A percentile compares a stretch with the other conserved stretches of the same genome.
Conservation (phyloP, 2,329 filamentous ascomycete genomes). For the Teratosphaeria pseudoeucalypti region DNA sequence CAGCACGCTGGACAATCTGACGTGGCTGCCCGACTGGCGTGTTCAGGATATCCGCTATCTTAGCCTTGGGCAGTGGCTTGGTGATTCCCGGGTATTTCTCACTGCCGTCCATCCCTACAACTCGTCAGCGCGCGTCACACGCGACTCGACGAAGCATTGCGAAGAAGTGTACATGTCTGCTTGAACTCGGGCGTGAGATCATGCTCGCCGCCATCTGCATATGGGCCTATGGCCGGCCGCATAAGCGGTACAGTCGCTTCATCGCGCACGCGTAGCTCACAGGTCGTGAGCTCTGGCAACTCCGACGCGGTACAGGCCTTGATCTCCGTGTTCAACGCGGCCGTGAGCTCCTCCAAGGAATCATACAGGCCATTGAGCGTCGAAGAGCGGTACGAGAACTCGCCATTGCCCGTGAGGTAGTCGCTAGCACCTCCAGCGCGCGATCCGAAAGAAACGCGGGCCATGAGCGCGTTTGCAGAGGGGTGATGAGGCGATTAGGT, state of each 20-base stretch:
- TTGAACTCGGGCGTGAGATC: slow-evolving; percentile 23
- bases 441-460: slow-evolving; percentile 17
- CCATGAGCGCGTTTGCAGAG: slow-evolving; percentile 4
- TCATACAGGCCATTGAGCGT: slow-evolving; percentile 9
- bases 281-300: slow-evolving; percentile 14
- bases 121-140: neutral
- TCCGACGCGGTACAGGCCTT: slow-evolving; percentile 5
- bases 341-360: slow-evolving; percentile 12
- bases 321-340: slow-evolving; percentile 13
- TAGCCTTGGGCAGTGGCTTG: slow-evolving; percentile 12
- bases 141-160: neutral
- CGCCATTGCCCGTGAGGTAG: slow-evolving; percentile 8
- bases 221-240: slow-evolving; percentile 20
- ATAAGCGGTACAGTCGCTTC: slow-evolving; percentile 15
- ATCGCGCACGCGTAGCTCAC: slow-evolving; percentile 14
- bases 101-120: slow-evolving; percentile 4
- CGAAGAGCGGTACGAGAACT: slow-evolving; percentile 3
- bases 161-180: slow-evolving; percentile 2
- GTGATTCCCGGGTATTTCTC: slow-evolving; percentile 3
- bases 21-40: slow-evolving; percentile 28
- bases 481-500: neutral
- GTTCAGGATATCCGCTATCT: slow-evolving; percentile 13
- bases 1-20: slow-evolving; percentile 36
- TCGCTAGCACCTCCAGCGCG: slow-evolving; percentile 14
- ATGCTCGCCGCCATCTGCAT: slow-evolving; percentile 17